These are phyloP conservation scores for Collybiopsis luxurians DNA, from an alignment of 768 basidiomycete species.

Conservation along the genomic window DNA sequence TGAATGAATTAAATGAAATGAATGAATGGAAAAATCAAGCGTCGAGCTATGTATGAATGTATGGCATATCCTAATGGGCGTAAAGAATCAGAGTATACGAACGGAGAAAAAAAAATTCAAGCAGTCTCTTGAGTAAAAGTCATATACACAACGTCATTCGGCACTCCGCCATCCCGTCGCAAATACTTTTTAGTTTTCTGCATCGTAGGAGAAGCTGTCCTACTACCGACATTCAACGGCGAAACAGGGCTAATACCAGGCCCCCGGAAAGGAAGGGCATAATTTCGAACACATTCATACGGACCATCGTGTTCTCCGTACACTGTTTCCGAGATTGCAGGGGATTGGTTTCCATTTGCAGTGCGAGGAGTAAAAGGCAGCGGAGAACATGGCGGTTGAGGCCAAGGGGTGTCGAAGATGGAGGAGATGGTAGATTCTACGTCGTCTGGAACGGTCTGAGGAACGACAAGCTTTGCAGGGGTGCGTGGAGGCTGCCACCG, in stretches of 20 bases:
- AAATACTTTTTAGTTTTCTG: constrained; percentile 19
- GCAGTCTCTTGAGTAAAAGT: constrained; percentile 40
- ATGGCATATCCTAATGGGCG: neutral
- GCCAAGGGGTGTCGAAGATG: constrained; percentile 39
- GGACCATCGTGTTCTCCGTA: constrained; percentile 17
- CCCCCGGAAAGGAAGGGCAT: constrained; percentile 10
- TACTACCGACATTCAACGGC: neutral
- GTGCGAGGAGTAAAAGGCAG: constrained; percentile 3
- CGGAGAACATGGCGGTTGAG: constrained; percentile 26
- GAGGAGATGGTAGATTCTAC: constrained; percentile 33
- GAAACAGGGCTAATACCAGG: constrained; percentile 24
- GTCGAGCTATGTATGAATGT: neutral
- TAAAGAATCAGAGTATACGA: neutral
- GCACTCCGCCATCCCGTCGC: constrained; percentile 19
- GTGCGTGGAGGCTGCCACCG: neutral
- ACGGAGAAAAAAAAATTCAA: neutral
- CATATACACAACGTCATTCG: constrained; percentile 39
- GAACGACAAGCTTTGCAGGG: neutral
- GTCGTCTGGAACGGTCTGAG: constrained; percentile 26
- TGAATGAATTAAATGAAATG: neutral
- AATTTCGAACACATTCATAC: constrained; percentile 14
- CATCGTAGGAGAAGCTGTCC: neutral
- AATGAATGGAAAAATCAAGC: neutral
- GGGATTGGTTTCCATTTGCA: constrained; percentile 16
- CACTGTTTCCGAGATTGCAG: constrained; percentile 16